Percentiles rank a stretch among this genome's conserved stretches.
Conservation (phyloP, 2,329 filamentous ascomycete genomes). For the Xylariaceae sp. region DNA sequence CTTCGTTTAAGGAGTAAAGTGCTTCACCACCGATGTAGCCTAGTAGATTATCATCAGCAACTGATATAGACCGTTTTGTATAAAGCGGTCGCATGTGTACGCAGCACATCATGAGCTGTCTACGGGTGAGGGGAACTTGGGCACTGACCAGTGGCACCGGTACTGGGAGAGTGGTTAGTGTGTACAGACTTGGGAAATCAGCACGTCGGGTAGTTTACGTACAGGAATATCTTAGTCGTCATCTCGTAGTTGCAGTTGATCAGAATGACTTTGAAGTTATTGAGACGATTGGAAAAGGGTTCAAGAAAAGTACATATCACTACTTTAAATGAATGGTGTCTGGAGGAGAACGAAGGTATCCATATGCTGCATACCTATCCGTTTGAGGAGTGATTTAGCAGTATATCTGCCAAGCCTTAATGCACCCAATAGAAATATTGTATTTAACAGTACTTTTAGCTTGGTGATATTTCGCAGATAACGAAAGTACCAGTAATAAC, state of each 20-base stretch:
- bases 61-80: neutral
- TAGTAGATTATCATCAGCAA: slow-evolving; percentile 23
- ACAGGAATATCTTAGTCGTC: slow-evolving; percentile 52
- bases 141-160: slow-evolving; percentile 51
- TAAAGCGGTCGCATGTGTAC: neutral
- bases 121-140: neutral
- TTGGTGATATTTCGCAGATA: too few species aligned
- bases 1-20: slow-evolving; percentile 50
- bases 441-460: too few species aligned
- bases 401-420: too few species aligned
- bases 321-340: too few species aligned
- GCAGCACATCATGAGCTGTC: neutral
- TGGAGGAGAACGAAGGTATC: too few species aligned
- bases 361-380: too few species aligned
- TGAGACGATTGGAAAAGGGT: too few species aligned
- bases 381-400: too few species aligned
- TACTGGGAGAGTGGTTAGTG: slow-evolving; percentile 40
- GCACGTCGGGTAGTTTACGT: slow-evolving; percentile 30
- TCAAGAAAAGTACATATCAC: too few species aligned
- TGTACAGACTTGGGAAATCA: neutral
- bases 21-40: slow-evolving; percentile 62
- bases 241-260: slow-evolving; percentile 36
- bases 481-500: too few species aligned
- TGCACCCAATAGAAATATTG: too few species aligned
- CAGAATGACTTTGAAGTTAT: neutral